A percentile compares a stretch with the other conserved stretches of the same genome.
phyloP scores from a whole-genome alignment of 1,284 basidiomycete genomes.

The Inonotus hispidus region DNA sequence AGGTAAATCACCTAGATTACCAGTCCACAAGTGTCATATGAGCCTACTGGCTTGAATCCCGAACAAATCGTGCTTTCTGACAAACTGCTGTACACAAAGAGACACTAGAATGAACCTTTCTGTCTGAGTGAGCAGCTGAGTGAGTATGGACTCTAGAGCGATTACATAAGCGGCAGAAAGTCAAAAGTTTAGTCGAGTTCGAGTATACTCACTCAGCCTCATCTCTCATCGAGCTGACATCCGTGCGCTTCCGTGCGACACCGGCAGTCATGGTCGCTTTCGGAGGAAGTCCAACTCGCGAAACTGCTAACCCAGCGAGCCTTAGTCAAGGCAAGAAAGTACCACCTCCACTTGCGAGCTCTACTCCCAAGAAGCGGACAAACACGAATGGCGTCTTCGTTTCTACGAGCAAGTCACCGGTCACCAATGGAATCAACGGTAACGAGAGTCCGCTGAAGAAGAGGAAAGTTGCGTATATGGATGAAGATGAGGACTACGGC shows the following conservation, averaged over 20 bases:
- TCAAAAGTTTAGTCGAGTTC: no score
- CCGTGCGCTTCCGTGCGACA: not conserved
- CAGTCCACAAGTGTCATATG: no score
- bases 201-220: no score
- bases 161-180: no score
- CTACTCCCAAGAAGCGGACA: conserved; percentile 17
- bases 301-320: not conserved
- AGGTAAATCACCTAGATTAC: no score
- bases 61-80: no score
- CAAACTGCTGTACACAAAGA: no score
- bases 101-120: no score
- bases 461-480: conserved; percentile 26
- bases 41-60: no score
- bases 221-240: not conserved
- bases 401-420: not conserved
- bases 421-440: not conserved
- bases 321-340: conserved; percentile 2
- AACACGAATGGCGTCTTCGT: conserved; percentile 2
- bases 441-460: conserved; percentile 18
- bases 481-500: conserved; percentile 25
- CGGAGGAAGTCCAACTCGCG: not conserved
- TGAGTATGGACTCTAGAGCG: no score
- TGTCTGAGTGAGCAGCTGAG: no score
- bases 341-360: conserved; percentile 18
- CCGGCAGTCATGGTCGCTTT: not conserved